Conservation (phyloP, 106 monocot genomes). For the Ottelia alismoides region DNA sequence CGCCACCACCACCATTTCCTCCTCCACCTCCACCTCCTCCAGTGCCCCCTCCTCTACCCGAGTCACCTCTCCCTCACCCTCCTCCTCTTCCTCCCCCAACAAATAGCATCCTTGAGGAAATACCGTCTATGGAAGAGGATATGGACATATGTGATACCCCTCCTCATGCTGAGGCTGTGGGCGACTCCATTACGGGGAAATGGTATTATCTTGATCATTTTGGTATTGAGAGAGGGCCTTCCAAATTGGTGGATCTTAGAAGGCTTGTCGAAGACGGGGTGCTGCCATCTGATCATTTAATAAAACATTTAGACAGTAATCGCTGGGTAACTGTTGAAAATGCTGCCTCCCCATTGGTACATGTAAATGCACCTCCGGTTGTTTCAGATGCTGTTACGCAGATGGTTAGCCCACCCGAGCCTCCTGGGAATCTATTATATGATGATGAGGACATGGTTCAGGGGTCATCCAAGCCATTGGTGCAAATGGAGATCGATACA, state of each 20-base stretch:
- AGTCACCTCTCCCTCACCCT: conserved; percentile 19
- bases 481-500: conserved; percentile 10
- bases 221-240: conserved; percentile 82
- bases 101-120: conserved; percentile 34
- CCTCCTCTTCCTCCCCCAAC: conserved; percentile 24
- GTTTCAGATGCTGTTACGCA: conserved; percentile 65
- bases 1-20: conserved; percentile 21
- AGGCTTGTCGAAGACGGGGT: conserved; percentile 67
- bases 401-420: conserved; percentile 66
- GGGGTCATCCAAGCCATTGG: conserved; percentile 17
- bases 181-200: conserved; percentile 42
- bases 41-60: conserved; percentile 22
- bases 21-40: conserved; percentile 33
- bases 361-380: conserved; percentile 28
- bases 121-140: conserved; percentile 90
- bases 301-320: conserved; percentile 82
- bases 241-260: conserved; percentile 65
- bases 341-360: conserved; percentile 78
- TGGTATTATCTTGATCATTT: conserved; percentile 90
- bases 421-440: conserved; percentile 49
- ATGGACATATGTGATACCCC: conserved; percentile 99
- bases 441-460: conserved; percentile 38
- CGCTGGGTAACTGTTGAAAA: conserved; percentile 98
- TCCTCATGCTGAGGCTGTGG: conserved; percentile 34
- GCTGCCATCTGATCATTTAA: conserved; percentile 88